Evolutionary conservation across 352 stramenopile species (phyloP), one percentile per base, ranked within the genome.

Genomic region (Phytophthora meadii): DNA sequence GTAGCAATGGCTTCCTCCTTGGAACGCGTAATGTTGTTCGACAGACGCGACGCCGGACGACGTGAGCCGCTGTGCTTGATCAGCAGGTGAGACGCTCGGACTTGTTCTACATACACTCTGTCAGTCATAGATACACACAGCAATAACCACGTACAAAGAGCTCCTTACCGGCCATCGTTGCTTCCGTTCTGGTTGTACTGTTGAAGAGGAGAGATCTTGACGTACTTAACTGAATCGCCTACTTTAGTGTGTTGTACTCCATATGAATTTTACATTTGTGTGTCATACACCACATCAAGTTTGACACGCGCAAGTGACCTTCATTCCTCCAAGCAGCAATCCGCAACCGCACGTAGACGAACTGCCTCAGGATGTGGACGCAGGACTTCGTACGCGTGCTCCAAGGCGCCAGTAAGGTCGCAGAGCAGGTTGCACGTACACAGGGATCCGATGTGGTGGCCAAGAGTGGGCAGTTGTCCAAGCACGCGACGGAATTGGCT

Each of bases 51-150:
- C 6, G 84, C 84, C 4, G 82, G 82, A 41, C 84, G 84, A 53
- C 94, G 87, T 54, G 92, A 98, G 46, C 89, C 90, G 40, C 86
- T 92, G 82, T 98, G 94, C 84, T 98, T 98, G 70, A 98, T 96
- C 9, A 99, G 89, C 69, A 98, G 76, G 74, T 99, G 96, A 62
- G 84, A 90, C 30, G 87, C 89, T 54, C 77, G 76, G 19, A 95
- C 84, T 90, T 94, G 84, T 8, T 89, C 84, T 88, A 55, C 10
- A 25, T 19, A 14, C 11, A 30, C 19, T 42, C 22, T 46, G 19
- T 57, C 25, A 57, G 15, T 61, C 36, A 61, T 66, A 24, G 28
- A 46, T 37, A 19, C 36, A 27, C 25, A 53, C 41, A 36, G 39
- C 5, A 47, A 14, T 24, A 15, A 10, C 47, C 19, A 46, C 22